These are phyloP conservation scores for Musa balbisiana DNA, from an alignment of 202 grass and related monocot genomes.

Conservation along the genomic window DNA sequence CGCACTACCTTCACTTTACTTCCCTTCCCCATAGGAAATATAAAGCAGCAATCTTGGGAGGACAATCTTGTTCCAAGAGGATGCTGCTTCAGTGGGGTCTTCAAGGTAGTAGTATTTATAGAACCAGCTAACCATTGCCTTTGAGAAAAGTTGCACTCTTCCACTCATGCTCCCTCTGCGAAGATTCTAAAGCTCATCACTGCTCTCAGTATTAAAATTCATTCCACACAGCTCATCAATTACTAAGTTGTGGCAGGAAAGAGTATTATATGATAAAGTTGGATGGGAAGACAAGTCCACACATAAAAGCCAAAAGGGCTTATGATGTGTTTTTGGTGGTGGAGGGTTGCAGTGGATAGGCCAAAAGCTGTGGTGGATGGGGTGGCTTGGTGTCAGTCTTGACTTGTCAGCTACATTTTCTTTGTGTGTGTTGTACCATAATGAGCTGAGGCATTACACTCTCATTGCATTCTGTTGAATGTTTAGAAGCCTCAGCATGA, in stretches of 20 bases:
- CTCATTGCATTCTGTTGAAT: too few relatives aligned
- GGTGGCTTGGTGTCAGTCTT: not conserved
- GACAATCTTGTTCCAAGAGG: not conserved
- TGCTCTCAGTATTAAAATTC: too few relatives aligned
- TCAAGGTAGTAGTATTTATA: not conserved
- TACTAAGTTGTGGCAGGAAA: not conserved
- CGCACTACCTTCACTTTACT: not conserved
- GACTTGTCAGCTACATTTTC: not conserved
- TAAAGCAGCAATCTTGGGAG: not conserved
- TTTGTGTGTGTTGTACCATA: too few relatives aligned
- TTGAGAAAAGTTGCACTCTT: not conserved
- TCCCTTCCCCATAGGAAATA: not conserved
- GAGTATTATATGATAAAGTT: not conserved
- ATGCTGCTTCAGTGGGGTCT: not conserved
- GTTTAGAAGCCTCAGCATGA: too few relatives aligned
- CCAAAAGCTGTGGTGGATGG: not conserved
- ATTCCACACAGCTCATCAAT: not conserved
- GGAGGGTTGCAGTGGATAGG: not conserved
- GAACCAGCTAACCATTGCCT: not conserved
- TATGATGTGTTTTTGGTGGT: not conserved
- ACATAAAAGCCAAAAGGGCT: not conserved
- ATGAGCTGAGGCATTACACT: too few relatives aligned
- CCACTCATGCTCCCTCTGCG: not conserved
- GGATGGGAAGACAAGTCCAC: not conserved
- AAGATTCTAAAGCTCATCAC: too few relatives aligned